Evolutionary conservation across 495 filamentous ascomycete genomes (phyloP).

Genomic region (Xylaria venustula): DNA sequence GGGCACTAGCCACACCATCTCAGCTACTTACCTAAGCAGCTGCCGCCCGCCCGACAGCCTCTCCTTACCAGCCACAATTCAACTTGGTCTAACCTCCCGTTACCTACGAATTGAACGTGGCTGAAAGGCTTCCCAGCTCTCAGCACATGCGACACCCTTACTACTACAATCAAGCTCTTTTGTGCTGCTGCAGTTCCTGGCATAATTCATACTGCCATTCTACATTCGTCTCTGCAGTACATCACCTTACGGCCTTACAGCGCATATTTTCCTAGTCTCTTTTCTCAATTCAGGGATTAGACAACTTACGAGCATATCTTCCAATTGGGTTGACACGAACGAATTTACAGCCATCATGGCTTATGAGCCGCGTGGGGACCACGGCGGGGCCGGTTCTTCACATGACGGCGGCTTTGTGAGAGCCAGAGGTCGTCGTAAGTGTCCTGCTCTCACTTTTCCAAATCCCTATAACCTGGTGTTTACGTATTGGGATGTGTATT

Average conservation of each 20-base stretch:
- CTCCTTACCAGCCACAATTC: neutral
- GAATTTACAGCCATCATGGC: conserved; percentile 34
- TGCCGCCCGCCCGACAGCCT: too few species aligned
- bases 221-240: too few species aligned
- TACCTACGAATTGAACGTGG: neutral
- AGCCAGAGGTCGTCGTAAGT: conserved; percentile 47
- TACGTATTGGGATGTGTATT: neutral
- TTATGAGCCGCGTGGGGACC: conserved; percentile 43
- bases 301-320: neutral
- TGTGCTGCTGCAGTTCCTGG: neutral
- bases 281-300: neutral
- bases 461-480: neutral
- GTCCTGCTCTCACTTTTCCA: conserved; percentile 1
- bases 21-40: neutral
- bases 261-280: neutral
- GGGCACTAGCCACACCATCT: neutral
- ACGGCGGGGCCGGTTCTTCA: conserved; percentile 34
- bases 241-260: too few species aligned
- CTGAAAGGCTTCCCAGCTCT: conserved; percentile 9
- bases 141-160: neutral
- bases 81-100: neutral
- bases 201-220: too few species aligned
- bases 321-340: conserved; percentile 5
- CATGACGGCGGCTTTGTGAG: conserved; percentile 40
- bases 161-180: neutral